phyloP scores from a whole-genome alignment of 345 rosid species.

The Durio zibethinus region DNA sequence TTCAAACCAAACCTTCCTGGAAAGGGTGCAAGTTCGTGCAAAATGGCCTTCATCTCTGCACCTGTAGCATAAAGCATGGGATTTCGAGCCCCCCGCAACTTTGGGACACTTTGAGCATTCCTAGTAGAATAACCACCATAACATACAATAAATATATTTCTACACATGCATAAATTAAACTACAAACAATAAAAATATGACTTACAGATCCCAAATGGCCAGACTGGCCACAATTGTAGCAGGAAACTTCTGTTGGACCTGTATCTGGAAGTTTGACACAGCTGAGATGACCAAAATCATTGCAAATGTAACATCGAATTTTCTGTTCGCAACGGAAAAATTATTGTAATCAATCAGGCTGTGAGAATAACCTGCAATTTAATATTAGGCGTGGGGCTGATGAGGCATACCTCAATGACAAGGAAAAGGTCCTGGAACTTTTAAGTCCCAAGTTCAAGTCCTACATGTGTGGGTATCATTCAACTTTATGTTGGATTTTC shows the following conservation, averaged over 20 bases:
- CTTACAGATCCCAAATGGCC: slow-evolving; percentile 38
- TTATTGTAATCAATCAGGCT: neutral
- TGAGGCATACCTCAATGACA: neutral
- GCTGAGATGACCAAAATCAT: slow-evolving; percentile 34
- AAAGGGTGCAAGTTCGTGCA: slow-evolving; percentile 12
- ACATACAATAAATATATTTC: neutral
- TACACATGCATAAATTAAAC: neutral
- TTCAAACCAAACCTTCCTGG: slow-evolving; percentile 13
- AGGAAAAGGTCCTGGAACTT: neutral
- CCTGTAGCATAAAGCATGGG: slow-evolving; percentile 13
- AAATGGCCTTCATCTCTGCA: slow-evolving; percentile 30
- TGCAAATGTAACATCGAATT: slow-evolving; percentile 37
- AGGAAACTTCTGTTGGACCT: slow-evolving; percentile 18
- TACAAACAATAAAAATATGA: slow-evolving; percentile 1
- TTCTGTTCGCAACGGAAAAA: slow-evolving; percentile 17
- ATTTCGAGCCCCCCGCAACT: neutral
- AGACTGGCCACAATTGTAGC: slow-evolving; percentile 31
- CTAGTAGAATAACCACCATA: slow-evolving; percentile 11
- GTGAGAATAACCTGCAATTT: neutral
- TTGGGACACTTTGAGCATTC: slow-evolving; percentile 9
- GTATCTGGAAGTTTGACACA: slow-evolving; percentile 13
- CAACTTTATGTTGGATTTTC: neutral
- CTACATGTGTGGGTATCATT: neutral
- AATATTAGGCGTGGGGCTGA: neutral
- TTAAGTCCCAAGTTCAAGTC: neutral